These are phyloP conservation scores for Candida albicans DNA, from an alignment of 1,139 yeast genomes.

Conservation along the genomic window DNA sequence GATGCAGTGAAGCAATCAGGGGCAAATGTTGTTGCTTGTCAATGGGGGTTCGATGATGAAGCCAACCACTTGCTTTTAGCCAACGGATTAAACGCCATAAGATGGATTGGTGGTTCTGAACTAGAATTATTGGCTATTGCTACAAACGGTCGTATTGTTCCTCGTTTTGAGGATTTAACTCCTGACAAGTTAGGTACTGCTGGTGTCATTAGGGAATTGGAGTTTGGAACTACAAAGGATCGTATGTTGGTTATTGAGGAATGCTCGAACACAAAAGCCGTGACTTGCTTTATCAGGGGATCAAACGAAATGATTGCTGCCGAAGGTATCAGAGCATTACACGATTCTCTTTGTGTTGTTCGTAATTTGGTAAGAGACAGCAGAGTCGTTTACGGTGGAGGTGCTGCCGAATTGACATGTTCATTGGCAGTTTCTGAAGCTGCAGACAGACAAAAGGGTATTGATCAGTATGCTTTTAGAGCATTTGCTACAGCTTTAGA, in stretches of 20 bases:
- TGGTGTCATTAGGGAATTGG: conserved; percentile 80
- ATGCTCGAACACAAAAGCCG: conserved; percentile 85
- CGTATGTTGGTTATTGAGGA: conserved; percentile 95
- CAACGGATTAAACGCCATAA: conserved; percentile 88
- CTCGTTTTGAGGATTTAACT: conserved; percentile 90
- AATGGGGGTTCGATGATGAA: conserved; percentile 99
- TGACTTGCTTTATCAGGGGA: conserved; percentile 91
- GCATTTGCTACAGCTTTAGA: conserved; percentile 92
- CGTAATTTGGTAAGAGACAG: conserved; percentile 91
- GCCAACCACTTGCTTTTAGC: conserved; percentile 91
- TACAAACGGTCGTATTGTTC: conserved; percentile 94
- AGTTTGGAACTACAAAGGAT: conserved; percentile 95
- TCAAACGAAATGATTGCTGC: conserved; percentile 97
- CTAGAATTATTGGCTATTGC: conserved; percentile 95
- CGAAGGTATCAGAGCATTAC: conserved; percentile 94
- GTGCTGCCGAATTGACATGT: conserved; percentile 95
- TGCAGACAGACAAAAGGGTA: conserved; percentile 91
- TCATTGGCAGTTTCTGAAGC: conserved; percentile 89
- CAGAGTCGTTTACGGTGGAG: conserved; percentile 97
- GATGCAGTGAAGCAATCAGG: conserved; percentile 83
- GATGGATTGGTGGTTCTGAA: conserved; percentile 99
- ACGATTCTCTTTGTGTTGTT: conserved; percentile 95
- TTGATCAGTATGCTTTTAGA: conserved; percentile 96
- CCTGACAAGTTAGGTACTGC: conserved; percentile 85
- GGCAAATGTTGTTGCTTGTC: conserved; percentile 96